phyloP scores from a whole-genome alignment of 352 stramenopile species.

The Globisporangium viniferum region DNA sequence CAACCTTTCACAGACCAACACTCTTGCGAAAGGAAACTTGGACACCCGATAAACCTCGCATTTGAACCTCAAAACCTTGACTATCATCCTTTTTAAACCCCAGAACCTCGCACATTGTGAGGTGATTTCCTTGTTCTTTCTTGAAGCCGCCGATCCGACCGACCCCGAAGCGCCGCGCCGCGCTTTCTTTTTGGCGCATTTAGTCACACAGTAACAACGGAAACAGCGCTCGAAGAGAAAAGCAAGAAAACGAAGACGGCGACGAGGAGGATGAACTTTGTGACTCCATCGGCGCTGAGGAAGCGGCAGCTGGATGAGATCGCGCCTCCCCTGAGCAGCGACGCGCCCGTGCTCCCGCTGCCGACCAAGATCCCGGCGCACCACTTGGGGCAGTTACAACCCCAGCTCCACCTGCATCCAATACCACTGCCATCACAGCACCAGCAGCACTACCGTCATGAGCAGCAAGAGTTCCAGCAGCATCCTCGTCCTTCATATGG shows the following conservation, averaged over 20 bases:
- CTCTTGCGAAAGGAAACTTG: constrained; percentile 5
- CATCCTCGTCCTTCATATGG: constrained; percentile 4
- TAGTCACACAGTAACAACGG: background rate
- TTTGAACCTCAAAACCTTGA: background rate
- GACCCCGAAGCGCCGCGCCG: background rate
- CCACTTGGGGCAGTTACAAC: background rate
- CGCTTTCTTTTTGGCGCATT: background rate
- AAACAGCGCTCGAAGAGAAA: background rate
- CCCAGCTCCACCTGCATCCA: constrained; percentile 1
- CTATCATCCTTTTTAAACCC: background rate
- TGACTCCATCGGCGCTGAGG: constrained; percentile 1
- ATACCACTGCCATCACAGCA: background rate
- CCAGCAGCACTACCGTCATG: background rate
- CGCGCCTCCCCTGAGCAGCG: constrained; percentile 10
- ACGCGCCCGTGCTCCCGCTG: background rate
- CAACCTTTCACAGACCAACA: constrained; percentile 9
- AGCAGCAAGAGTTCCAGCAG: background rate
- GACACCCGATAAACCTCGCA: background rate
- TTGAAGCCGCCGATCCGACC: background rate
- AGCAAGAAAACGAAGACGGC: background rate
- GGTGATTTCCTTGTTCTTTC: background rate
- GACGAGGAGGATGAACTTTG: constrained; percentile 7
- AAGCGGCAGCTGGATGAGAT: constrained; percentile 19
- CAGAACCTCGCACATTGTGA: background rate
- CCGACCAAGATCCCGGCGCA: constrained; percentile 6